A percentile compares a stretch with the other conserved stretches of the same genome.
Evolutionary conservation across 768 basidiomycete species (phyloP).

Genomic region (Cyclocybe cylindracea): DNA sequence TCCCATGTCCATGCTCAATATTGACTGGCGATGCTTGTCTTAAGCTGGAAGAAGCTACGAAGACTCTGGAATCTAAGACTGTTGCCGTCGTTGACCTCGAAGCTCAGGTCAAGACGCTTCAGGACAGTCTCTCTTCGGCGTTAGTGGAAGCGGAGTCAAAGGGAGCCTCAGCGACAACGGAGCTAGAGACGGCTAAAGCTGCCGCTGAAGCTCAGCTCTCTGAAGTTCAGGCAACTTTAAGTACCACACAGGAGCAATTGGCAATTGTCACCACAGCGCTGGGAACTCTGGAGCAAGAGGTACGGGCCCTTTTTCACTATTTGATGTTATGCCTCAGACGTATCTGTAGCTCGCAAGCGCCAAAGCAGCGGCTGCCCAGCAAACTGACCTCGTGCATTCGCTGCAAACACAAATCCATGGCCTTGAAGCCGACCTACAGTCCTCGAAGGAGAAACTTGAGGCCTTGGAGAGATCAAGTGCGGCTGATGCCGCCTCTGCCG

Average conservation of each 20-base stretch:
- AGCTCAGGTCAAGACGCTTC: constrained; percentile 48
- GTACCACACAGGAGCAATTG: constrained; percentile 31
- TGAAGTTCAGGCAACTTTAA: constrained; percentile 41
- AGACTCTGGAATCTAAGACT: constrained; percentile 54
- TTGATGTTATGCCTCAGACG: constrained; percentile 4
- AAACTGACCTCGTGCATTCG: constrained; percentile 44
- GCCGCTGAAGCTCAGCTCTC: constrained; percentile 49
- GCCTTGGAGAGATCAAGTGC: constrained; percentile 47
- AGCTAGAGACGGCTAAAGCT: constrained; percentile 50
- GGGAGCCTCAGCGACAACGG: constrained; percentile 33
- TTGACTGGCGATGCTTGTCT: constrained; percentile 1
- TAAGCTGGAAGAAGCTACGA: constrained; percentile 62
- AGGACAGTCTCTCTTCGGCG: constrained; percentile 48
- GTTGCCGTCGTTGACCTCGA: constrained; percentile 54
- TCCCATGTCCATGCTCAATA: not conserved
- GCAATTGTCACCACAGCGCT: constrained; percentile 36
- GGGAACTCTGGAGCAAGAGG: constrained; percentile 49
- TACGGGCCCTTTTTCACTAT: constrained; percentile 26
- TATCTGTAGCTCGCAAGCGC: constrained; percentile 51
- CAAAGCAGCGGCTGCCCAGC: constrained; percentile 38
- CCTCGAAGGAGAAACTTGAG: constrained; percentile 55
- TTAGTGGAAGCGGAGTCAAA: constrained; percentile 52
- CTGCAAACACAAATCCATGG: constrained; percentile 52
- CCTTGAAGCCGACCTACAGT: constrained; percentile 50
- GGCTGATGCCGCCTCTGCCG: constrained; percentile 40